These are phyloP conservation scores for Coprinopsis sp. DNA, from an alignment of 768 basidiomycete species.

Conservation along the genomic window DNA sequence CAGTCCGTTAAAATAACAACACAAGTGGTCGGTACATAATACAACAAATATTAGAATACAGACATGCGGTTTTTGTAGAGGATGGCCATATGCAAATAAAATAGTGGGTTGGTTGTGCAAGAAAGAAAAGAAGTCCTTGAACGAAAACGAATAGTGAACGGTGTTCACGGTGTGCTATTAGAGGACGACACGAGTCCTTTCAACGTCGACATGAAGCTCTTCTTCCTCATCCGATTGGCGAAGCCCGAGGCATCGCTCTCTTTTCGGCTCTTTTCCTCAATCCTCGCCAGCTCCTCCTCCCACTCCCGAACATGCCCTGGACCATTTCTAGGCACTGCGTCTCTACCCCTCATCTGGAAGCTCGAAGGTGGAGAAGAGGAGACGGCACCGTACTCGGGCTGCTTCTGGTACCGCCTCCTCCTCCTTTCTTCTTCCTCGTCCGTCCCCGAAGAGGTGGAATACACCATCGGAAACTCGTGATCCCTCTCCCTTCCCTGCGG, in stretches of 20 bases:
- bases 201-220: slow-evolving; percentile 19
- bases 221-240: slow-evolving; percentile 32
- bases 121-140: slow-evolving; percentile 3
- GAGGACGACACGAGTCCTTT: slow-evolving; percentile 9
- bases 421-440: slow-evolving; percentile 6
- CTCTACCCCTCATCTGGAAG: slow-evolving; percentile 9
- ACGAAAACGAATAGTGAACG: too few species aligned
- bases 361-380: slow-evolving; percentile 4
- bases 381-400: background rate
- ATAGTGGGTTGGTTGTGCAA: too few species aligned
- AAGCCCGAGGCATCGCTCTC: slow-evolving; percentile 47
- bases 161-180: slow-evolving; percentile 4
- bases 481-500: background rate
- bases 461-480: background rate
- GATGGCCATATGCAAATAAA: background rate
- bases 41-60: background rate
- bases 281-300: slow-evolving; percentile 73
- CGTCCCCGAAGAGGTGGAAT: slow-evolving; percentile 1
- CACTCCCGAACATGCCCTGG: slow-evolving; percentile 53
- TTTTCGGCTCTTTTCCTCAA: slow-evolving; percentile 57
- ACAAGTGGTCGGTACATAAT: background rate
- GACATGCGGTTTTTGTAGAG: background rate
- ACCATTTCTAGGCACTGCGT: slow-evolving; percentile 21
- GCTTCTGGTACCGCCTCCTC: background rate
- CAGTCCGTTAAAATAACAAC: background rate